phyloP scores from a whole-genome alignment of 2,329 filamentous ascomycete species.

The Leptographium lundbergii region DNA sequence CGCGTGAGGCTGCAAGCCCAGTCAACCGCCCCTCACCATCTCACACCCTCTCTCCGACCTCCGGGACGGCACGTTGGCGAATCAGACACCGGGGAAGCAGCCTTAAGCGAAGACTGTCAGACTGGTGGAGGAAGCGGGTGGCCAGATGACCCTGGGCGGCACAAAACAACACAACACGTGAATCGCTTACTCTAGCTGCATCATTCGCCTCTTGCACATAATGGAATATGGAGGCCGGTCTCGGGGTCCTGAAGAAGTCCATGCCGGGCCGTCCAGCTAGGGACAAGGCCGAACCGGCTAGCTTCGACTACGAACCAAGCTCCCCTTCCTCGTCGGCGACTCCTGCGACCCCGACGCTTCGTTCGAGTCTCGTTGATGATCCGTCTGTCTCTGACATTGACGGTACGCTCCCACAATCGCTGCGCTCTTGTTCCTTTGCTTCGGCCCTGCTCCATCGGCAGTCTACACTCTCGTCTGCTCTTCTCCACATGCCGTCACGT shows the following conservation, averaged over 20 bases:
- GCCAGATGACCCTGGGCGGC: background rate
- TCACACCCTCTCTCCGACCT: background rate
- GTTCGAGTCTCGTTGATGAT: background rate
- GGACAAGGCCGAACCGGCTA: background rate
- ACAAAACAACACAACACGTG: background rate
- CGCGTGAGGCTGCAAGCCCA: background rate
- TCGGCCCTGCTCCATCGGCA: background rate
- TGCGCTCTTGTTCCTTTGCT: background rate
- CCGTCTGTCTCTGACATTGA: background rate
- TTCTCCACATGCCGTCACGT: background rate
- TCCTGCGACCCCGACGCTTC: background rate
- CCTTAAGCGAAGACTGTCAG: background rate
- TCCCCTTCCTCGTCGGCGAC: background rate
- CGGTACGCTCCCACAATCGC: background rate
- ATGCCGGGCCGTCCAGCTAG: background rate
- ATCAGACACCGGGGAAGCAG: background rate
- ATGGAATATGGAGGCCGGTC: conserved; percentile 1
- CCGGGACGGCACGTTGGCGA: background rate
- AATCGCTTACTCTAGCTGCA: background rate
- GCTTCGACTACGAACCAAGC: background rate
- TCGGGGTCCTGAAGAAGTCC: background rate
- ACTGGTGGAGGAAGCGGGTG: background rate
- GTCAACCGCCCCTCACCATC: background rate
- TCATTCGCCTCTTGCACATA: background rate
- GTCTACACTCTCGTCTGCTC: background rate